Conservation (phyloP, 179 eudicot genomes). For the Actinidia chinensis region DNA sequence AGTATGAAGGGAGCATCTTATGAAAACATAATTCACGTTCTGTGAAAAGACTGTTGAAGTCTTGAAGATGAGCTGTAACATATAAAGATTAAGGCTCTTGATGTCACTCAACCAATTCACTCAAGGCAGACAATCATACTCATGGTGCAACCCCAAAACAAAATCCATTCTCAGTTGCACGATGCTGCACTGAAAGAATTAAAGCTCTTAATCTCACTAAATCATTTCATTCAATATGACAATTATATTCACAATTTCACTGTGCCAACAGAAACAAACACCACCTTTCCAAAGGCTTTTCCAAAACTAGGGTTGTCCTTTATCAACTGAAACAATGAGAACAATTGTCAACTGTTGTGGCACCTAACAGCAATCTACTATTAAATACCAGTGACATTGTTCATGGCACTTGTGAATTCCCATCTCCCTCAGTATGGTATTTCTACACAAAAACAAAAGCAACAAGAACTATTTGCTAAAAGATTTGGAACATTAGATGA, state of each 20-base stretch:
- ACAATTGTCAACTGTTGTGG: neutral
- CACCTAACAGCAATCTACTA: neutral
- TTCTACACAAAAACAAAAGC: neutral
- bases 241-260: neutral
- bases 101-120: neutral
- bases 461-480: neutral
- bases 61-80: neutral
- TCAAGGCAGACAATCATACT: neutral
- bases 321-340: neutral
- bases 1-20: neutral
- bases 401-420: neutral
- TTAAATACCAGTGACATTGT: neutral
- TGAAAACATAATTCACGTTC: neutral
- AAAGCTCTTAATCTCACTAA: slow-evolving; percentile 6
- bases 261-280: neutral
- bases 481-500: neutral
- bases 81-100: neutral
- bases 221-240: neutral
- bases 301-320: neutral
- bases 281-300: neutral
- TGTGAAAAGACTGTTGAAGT: neutral
- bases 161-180: neutral
- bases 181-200: neutral
- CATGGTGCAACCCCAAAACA: neutral
- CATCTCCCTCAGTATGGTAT: neutral